Percentiles rank a stretch among this genome's conserved stretches.
Conservation (phyloP, 2,329 filamentous ascomycete species). For the Teratosphaeria epicoccoides region DNA sequence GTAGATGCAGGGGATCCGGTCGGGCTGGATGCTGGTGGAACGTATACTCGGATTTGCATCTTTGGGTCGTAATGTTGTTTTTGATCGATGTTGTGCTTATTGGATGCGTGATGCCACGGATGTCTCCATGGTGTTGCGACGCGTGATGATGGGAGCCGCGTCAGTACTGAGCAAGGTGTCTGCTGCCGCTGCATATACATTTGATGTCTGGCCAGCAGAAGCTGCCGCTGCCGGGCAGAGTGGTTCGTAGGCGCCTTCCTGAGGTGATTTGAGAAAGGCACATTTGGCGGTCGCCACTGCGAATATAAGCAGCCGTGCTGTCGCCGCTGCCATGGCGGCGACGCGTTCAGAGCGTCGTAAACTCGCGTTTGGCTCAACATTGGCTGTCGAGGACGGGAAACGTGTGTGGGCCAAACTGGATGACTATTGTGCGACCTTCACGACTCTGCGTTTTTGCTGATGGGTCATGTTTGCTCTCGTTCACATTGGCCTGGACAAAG, state of each 20-base stretch:
- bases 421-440: background rate
- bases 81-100: background rate
- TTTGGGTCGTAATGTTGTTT: background rate
- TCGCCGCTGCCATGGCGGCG: background rate
- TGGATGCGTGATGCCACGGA: background rate
- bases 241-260: background rate
- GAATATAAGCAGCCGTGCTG: background rate
- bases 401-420: background rate
- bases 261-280: background rate
- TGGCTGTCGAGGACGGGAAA: background rate
- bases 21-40: background rate
- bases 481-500: background rate
- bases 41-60: background rate
- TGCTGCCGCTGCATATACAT: background rate
- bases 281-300: background rate
- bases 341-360: background rate
- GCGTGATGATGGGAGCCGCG: background rate
- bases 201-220: background rate
- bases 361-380: background rate
- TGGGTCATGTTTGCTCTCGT: background rate
- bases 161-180: too few species aligned
- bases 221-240: background rate
- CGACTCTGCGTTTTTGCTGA: background rate
- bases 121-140: background rate
- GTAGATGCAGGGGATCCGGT: background rate